A percentile compares a stretch with the other conserved stretches of the same genome.
Evolutionary conservation across 345 rosid species (phyloP).

Genomic region (Isatis tinctoria): DNA sequence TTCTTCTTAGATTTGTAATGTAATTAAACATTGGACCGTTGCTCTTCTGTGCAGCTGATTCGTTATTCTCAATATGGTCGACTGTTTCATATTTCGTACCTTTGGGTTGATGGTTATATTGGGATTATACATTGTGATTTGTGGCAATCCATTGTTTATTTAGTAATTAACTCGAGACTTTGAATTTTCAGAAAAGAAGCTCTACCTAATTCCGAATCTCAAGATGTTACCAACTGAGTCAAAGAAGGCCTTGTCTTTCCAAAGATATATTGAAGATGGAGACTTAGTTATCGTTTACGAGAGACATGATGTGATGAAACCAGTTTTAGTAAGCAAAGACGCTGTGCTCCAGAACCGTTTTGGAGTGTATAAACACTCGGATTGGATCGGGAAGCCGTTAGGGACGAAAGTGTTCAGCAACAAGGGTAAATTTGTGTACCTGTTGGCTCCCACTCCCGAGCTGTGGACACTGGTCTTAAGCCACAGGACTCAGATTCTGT

Average conservation of each 20-base stretch:
- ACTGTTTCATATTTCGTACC: neutral
- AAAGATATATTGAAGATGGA: conserved; percentile 51
- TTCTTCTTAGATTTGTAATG: neutral
- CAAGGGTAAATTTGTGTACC: conserved; percentile 78
- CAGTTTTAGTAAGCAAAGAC: conserved; percentile 53
- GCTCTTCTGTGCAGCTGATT: neutral
- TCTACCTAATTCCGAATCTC: conserved; percentile 45
- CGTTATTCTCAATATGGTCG: neutral
- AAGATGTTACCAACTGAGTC: conserved; percentile 60
- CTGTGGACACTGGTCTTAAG: conserved; percentile 89
- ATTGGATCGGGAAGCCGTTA: conserved; percentile 93
- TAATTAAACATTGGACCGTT: neutral
- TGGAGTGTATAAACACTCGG: conserved; percentile 74
- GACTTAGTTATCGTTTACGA: conserved; percentile 82
- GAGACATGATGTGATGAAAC: conserved; percentile 83
- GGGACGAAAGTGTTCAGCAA: conserved; percentile 88
- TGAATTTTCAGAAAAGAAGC: neutral
- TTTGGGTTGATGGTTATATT: neutral
- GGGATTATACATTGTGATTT: neutral
- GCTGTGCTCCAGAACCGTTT: conserved; percentile 83
- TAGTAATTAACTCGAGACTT: neutral
- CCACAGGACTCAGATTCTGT: conserved; percentile 96
- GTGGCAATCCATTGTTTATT: neutral
- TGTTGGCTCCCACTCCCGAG: conserved; percentile 89
- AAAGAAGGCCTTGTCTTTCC: conserved; percentile 52